Evolutionary conservation across 2,329 filamentous ascomycete genomes (phyloP), one percentile per base, ranked within the genome.

Genomic region (Metarhizium sp.): DNA sequence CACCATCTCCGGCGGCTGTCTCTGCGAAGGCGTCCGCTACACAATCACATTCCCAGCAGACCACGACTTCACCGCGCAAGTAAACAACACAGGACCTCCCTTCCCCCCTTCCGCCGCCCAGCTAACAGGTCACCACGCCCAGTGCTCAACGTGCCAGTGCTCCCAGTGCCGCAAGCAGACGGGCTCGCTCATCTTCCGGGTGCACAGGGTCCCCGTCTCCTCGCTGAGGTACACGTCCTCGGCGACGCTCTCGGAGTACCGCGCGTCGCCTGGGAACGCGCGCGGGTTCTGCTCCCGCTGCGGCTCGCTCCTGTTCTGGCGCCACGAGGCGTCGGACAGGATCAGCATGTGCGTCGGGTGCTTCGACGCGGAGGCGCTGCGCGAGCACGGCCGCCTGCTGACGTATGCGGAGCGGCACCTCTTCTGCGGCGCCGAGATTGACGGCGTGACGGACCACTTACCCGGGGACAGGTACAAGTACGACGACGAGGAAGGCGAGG

Each of bases 131-230:
- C n/a, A n/a, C n/a, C 40, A 10, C 11, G 6, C 40, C 5, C 51
- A 77, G 75, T 69, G 70, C 57, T 64, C 66, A 49, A 78, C 74
- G 6, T 82, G 78, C 63, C 78, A 81, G 60, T 82, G 79, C 67
- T 76, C 75, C 6, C 78, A 80, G 63, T 81, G 78, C 65, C 77
- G 79, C 62, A 77, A 77, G 55, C 71, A 75, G 57, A 75, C 75
- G 7, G 78, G 78, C 52, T 63, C 72, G 4, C 70, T 81, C 53
- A 65, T 79, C 60, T 69, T 73, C 58, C 65, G 69, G 55, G 65
- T 70, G 51, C 72, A 79, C 61, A 62, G 55, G 5, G 60, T 78
- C 0, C 70, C 70, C 4, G 49, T 61, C 53, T 63, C 58, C 2
- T 64, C 68, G 64, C 64, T 3, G 63, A 29, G 34, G n/a, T 50